These are phyloP conservation scores for Metrosideros polymorpha DNA, from an alignment of 441 rosid genomes.

Conservation along the genomic window DNA sequence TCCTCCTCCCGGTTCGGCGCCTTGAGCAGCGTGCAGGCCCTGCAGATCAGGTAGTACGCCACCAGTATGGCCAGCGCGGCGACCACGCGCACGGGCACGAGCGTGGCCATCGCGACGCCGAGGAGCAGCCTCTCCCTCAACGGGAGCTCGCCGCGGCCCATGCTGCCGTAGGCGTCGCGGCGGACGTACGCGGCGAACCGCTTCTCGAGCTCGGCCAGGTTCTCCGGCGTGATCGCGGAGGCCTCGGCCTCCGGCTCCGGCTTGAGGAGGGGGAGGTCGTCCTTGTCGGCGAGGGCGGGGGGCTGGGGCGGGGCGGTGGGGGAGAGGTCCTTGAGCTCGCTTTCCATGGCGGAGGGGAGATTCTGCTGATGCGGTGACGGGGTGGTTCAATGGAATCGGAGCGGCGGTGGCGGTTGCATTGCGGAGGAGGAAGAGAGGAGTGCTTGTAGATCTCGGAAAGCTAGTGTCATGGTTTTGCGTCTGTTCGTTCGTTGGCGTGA, in stretches of 20 bases:
- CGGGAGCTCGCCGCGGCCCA: constrained; percentile 85
- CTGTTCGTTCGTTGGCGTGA: not conserved
- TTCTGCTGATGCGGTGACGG: not conserved
- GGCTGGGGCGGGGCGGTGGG: constrained; percentile 9
- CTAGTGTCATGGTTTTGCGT: not conserved
- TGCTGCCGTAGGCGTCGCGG: constrained; percentile 65
- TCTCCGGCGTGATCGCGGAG: constrained; percentile 16
- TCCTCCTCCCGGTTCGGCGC: constrained; percentile 58
- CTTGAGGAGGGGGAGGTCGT: constrained; percentile 78
- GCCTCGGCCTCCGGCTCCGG: constrained; percentile 24
- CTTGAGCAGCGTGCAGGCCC: constrained; percentile 65
- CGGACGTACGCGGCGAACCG: constrained; percentile 90
- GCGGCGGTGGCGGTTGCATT: not conserved
- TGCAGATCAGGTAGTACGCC: constrained; percentile 66
- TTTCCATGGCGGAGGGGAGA: constrained; percentile 31
- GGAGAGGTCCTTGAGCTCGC: constrained; percentile 49
- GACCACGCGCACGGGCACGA: constrained; percentile 62
- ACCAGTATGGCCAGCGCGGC: constrained; percentile 42
- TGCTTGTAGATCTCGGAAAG: not conserved
- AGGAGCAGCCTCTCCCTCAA: constrained; percentile 48
- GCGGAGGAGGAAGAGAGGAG: not conserved
- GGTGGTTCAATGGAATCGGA: not conserved
- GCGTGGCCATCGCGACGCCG: constrained; percentile 52
- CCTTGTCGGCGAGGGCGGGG: constrained; percentile 32
- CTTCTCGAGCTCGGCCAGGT: constrained; percentile 68